Conservation (phyloP, 805 yeast genomes). For the Yamadazyma phyllophila region DNA sequence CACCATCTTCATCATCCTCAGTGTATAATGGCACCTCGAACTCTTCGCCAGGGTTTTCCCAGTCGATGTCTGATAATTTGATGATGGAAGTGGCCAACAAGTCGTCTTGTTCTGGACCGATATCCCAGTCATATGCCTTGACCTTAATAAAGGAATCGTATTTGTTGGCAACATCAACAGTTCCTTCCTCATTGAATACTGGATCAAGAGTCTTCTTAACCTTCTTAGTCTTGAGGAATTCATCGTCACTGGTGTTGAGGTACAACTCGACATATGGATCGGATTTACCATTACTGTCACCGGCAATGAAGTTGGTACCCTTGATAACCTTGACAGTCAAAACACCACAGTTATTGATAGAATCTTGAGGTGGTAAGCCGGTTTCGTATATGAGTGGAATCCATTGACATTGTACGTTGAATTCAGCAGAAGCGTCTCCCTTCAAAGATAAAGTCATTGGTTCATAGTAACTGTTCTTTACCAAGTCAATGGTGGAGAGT, state of each 20-base stretch:
- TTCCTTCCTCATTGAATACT: slow-evolving; percentile 74
- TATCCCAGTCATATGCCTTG: slow-evolving; percentile 85
- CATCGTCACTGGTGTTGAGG: slow-evolving; percentile 58
- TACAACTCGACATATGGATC: slow-evolving; percentile 83
- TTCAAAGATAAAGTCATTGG: slow-evolving; percentile 56
- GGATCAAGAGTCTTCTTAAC: slow-evolving; percentile 88
- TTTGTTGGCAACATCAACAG: slow-evolving; percentile 57
- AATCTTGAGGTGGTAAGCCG: slow-evolving; percentile 69
- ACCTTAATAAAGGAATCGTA: slow-evolving; percentile 57
- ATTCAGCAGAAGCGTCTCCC: slow-evolving; percentile 50
- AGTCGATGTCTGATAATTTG: slow-evolving; percentile 45
- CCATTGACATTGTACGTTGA: slow-evolving; percentile 69
- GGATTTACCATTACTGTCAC: slow-evolving; percentile 89
- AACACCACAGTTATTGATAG: slow-evolving; percentile 71
- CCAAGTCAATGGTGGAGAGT: slow-evolving; percentile 63
- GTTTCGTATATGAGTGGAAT: slow-evolving; percentile 63
- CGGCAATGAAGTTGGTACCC: slow-evolving; percentile 72
- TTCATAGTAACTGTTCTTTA: slow-evolving; percentile 61
- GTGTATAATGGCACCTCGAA: slow-evolving; percentile 52
- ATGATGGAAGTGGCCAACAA: slow-evolving; percentile 64
- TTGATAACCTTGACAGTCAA: slow-evolving; percentile 57
- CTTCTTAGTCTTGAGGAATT: slow-evolving; percentile 70
- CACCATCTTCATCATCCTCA: slow-evolving; percentile 56
- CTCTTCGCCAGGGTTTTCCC: slow-evolving; percentile 49
- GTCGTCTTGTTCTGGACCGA: slow-evolving; percentile 86